Evolutionary conservation across 2,329 filamentous ascomycete genomes (phyloP), one percentile per base, ranked within the genome.

Genomic region (Hymenoscyphus scutula): DNA sequence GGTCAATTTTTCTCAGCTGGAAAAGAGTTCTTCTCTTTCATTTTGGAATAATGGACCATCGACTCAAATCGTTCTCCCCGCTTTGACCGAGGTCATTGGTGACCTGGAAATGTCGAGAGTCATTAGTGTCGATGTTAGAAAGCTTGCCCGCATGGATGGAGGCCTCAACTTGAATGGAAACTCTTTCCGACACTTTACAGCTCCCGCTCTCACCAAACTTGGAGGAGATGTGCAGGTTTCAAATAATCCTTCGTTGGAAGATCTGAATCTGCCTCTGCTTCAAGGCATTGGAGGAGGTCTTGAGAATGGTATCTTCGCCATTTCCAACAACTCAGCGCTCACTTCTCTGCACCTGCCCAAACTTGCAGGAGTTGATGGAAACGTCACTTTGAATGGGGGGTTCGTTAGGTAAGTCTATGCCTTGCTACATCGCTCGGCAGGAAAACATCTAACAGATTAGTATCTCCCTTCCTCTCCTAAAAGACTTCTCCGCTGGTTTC

Each of bases 291-390:
- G 55, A 13, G 60, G 60, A 2, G 60, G 60, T 7, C 23, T 62
- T 17, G 25, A 38, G 7, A 56, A 56, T 56, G 58, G 61, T 5
- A 32, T 19, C 6, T 62, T 62, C 15, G 15, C 53, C 2, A 45
- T 63, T 56, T 30, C 57, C 15, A 63, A 60, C 23, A 63, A 63
- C 11, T 54, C 59, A 29, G 54, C 32, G 13, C 25, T 64, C 19
- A 23, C 10, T 6, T 53, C 38, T 27, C 37, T 54, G 2, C 6
- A 55, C n/a, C 53, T 64, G 48, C 30, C 54, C 30, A 41, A 27
- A 15, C 41, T 64, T 6, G 27, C 8, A 27, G 27, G 17, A 15
- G 32, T 51, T n/a, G 37, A 61, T 38, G 62, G 62, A n/a, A 61
- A 61, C 23, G 56, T 54, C 7, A 64, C 37, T 15, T 34, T 61